Conservation (phyloP, 345 rosid genomes). For the Ceriops zippeliana region DNA sequence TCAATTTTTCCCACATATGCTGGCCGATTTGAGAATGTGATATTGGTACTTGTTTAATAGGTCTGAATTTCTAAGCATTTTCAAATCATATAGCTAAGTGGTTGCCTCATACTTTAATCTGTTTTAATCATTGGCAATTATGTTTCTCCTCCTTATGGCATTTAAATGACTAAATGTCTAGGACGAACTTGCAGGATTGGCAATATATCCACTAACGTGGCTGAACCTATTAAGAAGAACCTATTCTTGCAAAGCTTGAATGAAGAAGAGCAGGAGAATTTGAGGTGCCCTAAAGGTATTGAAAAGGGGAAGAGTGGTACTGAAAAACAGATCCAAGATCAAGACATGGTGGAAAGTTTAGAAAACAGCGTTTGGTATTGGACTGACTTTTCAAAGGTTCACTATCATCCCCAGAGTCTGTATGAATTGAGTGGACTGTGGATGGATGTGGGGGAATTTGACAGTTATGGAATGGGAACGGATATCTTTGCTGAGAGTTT, state of each 20-base stretch:
- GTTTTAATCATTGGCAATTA: neutral
- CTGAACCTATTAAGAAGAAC: conserved; percentile 60
- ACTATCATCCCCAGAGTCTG: conserved; percentile 75
- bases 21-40: neutral
- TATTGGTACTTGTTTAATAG: no score
- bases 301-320: conserved; percentile 26
- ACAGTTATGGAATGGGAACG: conserved; percentile 77
- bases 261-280: conserved; percentile 45
- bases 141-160: neutral
- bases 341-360: conserved; percentile 66
- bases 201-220: conserved; percentile 49
- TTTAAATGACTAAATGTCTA: neutral
- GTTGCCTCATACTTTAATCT: neutral
- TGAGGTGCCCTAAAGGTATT: conserved; percentile 12
- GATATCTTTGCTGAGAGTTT: conserved; percentile 58
- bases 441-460: conserved; percentile 51
- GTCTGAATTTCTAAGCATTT: neutral
- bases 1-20: neutral
- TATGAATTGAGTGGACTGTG: conserved; percentile 71
- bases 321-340: conserved; percentile 47
- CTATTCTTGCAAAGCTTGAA: conserved; percentile 73
- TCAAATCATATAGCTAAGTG: neutral
- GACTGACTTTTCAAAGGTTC: conserved; percentile 92
- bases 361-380: conserved; percentile 67
- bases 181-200: conserved; percentile 52